Conservation (phyloP, 805 yeast genomes). For the Lipomyces anomalus region DNA sequence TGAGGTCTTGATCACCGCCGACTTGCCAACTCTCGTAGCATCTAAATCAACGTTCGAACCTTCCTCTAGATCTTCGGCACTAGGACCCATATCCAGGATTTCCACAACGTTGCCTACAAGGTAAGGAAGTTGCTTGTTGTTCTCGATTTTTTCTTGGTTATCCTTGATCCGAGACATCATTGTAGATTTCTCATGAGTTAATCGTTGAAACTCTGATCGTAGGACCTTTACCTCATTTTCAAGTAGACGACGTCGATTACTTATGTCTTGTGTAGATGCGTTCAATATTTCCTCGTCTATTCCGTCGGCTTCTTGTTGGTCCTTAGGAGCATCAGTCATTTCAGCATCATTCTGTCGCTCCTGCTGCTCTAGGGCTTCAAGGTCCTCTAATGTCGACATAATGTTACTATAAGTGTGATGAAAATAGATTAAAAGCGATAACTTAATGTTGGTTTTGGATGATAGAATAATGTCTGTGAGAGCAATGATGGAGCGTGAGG, state of each 20-base stretch:
- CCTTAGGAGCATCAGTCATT: constrained; percentile 38
- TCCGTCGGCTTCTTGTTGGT: constrained; percentile 44
- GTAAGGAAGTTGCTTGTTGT: constrained; percentile 92
- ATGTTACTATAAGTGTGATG: not conserved
- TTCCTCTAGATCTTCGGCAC: constrained; percentile 69
- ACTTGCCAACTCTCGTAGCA: constrained; percentile 84
- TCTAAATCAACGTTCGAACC: constrained; percentile 95
- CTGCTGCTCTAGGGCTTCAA: constrained; percentile 47
- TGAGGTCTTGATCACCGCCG: constrained; percentile 97
- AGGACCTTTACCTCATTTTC: constrained; percentile 95
- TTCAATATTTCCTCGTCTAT: constrained; percentile 76
- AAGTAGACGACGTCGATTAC: constrained; percentile 76
- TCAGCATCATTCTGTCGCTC: constrained; percentile 28
- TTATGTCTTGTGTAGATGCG: constrained; percentile 74
- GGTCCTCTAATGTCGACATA: constrained; percentile 83
- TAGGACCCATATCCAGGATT: constrained; percentile 78
- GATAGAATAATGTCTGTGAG: no score
- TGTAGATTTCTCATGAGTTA: constrained; percentile 85
- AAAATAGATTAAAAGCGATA: no score
- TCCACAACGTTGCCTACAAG: constrained; percentile 96
- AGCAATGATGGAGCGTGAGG: no score
- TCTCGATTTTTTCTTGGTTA: constrained; percentile 90
- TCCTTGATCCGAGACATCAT: constrained; percentile 93
- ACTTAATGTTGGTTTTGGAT: no score
- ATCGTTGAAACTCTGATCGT: constrained; percentile 83